These are phyloP conservation scores for Myriangium duriaei DNA, from an alignment of 2,329 filamentous ascomycete genomes.

Conservation along the genomic window DNA sequence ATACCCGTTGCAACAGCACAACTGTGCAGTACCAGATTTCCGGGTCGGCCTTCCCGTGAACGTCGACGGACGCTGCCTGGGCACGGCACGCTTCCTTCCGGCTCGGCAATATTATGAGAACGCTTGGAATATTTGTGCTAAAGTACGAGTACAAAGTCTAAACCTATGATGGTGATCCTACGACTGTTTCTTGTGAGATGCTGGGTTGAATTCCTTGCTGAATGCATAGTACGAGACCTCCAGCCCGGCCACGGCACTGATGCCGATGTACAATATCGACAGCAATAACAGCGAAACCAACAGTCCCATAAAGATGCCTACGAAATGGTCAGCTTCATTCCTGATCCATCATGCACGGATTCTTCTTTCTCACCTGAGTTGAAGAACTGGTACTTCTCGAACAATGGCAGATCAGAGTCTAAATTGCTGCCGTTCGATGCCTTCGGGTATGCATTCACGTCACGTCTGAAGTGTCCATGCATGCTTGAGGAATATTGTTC, in stretches of 20 bases:
- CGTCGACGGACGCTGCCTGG: no score
- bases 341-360: neutral
- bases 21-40: no score
- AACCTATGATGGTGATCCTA: no score
- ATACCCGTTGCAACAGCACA: no score
- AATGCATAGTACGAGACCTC: slow-evolving; percentile 90
- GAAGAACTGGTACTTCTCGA: slow-evolving; percentile 91
- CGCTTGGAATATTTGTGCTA: no score
- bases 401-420: slow-evolving; percentile 44
- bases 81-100: no score
- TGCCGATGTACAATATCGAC: slow-evolving; percentile 63
- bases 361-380: slow-evolving; percentile 56
- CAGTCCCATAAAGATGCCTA: slow-evolving; percentile 82
- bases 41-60: no score
- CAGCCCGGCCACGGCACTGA: slow-evolving; percentile 65
- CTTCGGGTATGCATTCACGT: slow-evolving; percentile 29
- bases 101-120: no score
- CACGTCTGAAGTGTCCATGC: slow-evolving; percentile 59
- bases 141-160: no score
- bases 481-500: slow-evolving; percentile 51
- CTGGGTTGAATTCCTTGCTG: slow-evolving; percentile 89
- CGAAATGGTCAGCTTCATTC: neutral
- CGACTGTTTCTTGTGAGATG: slow-evolving; percentile 71
- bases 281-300: slow-evolving; percentile 59
- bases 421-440: slow-evolving; percentile 26